Evolutionary conservation across 495 filamentous ascomycete species (phyloP).

Genomic region (Melanomma pulvis-pyrius): DNA sequence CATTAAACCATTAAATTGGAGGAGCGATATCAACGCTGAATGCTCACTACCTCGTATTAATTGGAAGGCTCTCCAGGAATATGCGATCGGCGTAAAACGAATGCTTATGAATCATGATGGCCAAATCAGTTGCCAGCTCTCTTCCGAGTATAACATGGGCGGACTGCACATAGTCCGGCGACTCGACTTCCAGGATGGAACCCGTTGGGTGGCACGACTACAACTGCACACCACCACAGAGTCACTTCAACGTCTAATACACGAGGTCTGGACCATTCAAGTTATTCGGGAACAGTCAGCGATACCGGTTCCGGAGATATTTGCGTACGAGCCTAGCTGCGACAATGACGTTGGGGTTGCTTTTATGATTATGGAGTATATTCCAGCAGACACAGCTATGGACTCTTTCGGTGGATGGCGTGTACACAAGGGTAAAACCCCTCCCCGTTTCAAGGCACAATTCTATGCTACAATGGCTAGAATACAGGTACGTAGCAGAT

Average conservation of each 20-base stretch:
- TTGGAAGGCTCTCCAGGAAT: conserved; percentile 16
- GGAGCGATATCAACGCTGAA: conserved; percentile 4
- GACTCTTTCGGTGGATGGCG: conserved; percentile 13
- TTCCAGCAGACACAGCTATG: conserved; percentile 21
- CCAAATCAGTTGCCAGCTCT: conserved; percentile 2
- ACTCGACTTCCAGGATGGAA: conserved; percentile 20
- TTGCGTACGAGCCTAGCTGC: conserved; percentile 4
- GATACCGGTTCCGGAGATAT: conserved; percentile 19
- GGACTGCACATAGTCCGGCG: conserved; percentile 15
- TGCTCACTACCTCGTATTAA: background rate
- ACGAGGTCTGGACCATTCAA: conserved; percentile 19
- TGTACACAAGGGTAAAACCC: conserved; percentile 17
- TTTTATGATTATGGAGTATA: conserved; percentile 19
- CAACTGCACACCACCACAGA: conserved; percentile 14
- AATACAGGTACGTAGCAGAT: conserved; percentile 14
- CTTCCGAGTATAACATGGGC: no score
- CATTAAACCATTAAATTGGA: conserved; percentile 11
- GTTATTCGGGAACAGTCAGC: conserved; percentile 4
- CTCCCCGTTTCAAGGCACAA: conserved; percentile 10
- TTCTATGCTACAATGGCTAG: conserved; percentile 11
- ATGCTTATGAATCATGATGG: background rate
- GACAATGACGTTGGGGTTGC: conserved; percentile 11
- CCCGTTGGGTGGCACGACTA: conserved; percentile 21
- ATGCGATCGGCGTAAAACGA: conserved; percentile 11
- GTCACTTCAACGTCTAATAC: conserved; percentile 19